phyloP scores from a whole-genome alignment of 192 early-diverging fungal genomes.

The Dimargaris verticillata region DNA sequence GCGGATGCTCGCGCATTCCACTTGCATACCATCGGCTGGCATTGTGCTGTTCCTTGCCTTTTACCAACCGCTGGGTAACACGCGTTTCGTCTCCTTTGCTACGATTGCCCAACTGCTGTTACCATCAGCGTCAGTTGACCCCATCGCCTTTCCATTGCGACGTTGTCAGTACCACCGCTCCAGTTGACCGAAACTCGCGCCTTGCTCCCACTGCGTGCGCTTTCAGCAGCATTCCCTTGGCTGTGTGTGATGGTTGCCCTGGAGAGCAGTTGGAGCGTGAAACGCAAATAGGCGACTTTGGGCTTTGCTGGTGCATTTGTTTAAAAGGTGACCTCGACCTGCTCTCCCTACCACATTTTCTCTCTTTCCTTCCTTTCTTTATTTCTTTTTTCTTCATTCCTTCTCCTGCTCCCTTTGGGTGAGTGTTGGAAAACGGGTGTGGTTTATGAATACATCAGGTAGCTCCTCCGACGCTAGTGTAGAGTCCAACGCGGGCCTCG shows the following conservation, averaged over 20 bases:
- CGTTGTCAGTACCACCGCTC: neutral
- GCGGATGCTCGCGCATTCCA: no score
- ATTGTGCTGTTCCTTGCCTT: no score
- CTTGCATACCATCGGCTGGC: no score
- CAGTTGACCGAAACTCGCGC: neutral
- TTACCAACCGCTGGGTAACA: no score
- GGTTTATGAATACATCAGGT: neutral
- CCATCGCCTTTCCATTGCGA: neutral
- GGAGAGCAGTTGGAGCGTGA: no score
- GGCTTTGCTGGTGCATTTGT: neutral
- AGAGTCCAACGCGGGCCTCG: neutral
- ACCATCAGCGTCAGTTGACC: neutral
- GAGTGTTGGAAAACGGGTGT: no score
- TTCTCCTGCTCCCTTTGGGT: neutral
- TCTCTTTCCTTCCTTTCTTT: neutral
- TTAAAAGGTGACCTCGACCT: neutral
- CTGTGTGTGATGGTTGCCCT: no score
- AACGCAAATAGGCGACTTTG: neutral
- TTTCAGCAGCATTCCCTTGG: neutral
- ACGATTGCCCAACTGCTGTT: neutral
- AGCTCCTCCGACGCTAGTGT: neutral
- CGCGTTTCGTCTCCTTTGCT: neutral
- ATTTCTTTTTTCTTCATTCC: neutral
- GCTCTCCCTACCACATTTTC: neutral
- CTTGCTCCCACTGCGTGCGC: neutral